Evolutionary conservation across 768 basidiomycete species (phyloP).

Genomic region (Amanita subjunquillea): DNA sequence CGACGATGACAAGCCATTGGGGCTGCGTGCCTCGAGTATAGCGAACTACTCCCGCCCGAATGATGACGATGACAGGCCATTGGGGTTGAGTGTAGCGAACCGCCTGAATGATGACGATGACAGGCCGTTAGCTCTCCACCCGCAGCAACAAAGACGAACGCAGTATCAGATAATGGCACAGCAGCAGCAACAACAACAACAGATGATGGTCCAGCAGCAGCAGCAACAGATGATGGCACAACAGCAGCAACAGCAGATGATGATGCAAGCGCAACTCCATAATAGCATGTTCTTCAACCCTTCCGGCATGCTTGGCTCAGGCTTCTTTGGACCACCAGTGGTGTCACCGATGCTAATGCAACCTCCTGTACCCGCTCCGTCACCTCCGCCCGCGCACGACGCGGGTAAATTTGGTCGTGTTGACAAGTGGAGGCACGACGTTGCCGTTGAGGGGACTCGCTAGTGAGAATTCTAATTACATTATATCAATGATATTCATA

Average conservation of each 20-base stretch:
- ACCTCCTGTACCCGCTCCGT: constrained; percentile 39
- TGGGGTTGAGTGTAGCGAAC: constrained; percentile 41
- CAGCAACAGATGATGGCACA: constrained; percentile 41
- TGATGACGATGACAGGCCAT: constrained; percentile 56
- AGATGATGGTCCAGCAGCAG: constrained; percentile 42
- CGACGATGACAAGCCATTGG: constrained; percentile 66
- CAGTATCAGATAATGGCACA: constrained; percentile 48
- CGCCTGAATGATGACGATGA: constrained; percentile 49
- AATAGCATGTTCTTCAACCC: constrained; percentile 65
- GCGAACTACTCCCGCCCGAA: constrained; percentile 16
- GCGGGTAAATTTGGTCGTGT: constrained; percentile 59
- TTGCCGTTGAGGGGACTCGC: constrained; percentile 53
- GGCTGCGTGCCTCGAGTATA: constrained; percentile 44
- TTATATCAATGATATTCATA: neutral
- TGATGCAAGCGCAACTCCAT: constrained; percentile 72
- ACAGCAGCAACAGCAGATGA: constrained; percentile 46
- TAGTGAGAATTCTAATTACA: neutral
- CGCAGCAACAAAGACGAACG: constrained; percentile 73
- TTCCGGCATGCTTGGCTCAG: constrained; percentile 59
- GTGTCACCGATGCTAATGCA: constrained; percentile 31
- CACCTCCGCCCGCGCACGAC: constrained; percentile 58
- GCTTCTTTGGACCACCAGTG: constrained; percentile 53
- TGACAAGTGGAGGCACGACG: constrained; percentile 74
- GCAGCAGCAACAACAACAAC: constrained; percentile 32
- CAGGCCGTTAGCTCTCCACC: constrained; percentile 59